Evolutionary conservation across 108 stramenopile species (phyloP).

Genomic region (Nitzschia sp.): DNA sequence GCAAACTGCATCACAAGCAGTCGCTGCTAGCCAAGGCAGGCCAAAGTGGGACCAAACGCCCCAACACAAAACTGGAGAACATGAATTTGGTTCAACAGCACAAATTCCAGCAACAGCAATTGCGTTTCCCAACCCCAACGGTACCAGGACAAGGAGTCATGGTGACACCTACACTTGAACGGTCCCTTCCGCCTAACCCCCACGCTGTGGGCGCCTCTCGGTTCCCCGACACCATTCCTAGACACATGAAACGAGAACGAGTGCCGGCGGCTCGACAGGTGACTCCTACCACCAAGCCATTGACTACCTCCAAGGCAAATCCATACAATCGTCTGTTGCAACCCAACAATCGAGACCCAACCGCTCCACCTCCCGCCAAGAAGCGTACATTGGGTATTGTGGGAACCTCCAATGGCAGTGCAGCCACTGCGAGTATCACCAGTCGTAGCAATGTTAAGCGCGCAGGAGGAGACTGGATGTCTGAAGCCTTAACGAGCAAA

Average conservation of each 20-base stretch:
- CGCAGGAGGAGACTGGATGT: constrained; percentile 18
- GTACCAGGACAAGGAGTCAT: too few relatives aligned
- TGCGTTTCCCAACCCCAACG: too few relatives aligned
- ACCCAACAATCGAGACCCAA: not conserved
- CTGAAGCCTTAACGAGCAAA: constrained; percentile 9
- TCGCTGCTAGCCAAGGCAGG: not conserved
- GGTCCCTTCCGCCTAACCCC: too few relatives aligned
- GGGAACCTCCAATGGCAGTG: not conserved
- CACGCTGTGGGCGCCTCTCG: too few relatives aligned
- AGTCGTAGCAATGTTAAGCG: not conserved
- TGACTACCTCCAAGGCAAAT: not conserved
- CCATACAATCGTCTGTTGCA: not conserved
- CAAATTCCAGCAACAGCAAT: constrained; percentile 10
- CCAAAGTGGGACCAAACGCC: not conserved
- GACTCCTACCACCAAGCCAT: not conserved
- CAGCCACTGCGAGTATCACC: not conserved
- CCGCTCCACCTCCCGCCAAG: not conserved
- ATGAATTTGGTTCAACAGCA: constrained; percentile 1
- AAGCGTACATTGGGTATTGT: not conserved
- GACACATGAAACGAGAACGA: constrained; percentile 1
- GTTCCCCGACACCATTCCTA: too few relatives aligned
- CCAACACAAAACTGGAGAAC: not conserved
- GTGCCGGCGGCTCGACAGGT: not conserved
- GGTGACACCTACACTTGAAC: too few relatives aligned
- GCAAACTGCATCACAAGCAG: constrained; percentile 40